These are phyloP conservation scores for Aspergillus nomiae DNA, from an alignment of 2,329 filamentous ascomycete species.

Conservation along the genomic window DNA sequence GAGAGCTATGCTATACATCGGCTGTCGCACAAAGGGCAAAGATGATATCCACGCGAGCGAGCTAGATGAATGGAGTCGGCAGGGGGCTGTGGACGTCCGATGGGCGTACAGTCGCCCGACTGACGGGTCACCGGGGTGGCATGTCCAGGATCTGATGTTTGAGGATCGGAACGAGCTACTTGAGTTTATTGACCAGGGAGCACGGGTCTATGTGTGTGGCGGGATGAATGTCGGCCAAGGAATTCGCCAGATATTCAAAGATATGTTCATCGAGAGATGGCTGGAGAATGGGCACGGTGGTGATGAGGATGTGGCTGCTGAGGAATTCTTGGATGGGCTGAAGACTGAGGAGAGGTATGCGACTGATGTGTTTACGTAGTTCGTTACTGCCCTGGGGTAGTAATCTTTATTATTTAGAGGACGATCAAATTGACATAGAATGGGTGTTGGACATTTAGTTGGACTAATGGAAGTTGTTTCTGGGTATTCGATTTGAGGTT, in stretches of 20 bases:
- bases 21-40: constrained; percentile 36
- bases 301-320: constrained; percentile 30
- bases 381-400: neutral
- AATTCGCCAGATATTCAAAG: constrained; percentile 45
- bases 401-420: neutral
- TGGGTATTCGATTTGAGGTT: no score
- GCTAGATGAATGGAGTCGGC: constrained; percentile 57
- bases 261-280: constrained; percentile 36
- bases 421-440: neutral
- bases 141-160: constrained; percentile 57
- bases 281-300: constrained; percentile 36
- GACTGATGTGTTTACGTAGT: constrained; percentile 59
- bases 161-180: constrained; percentile 49
- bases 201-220: constrained; percentile 68
- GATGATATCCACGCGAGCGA: constrained; percentile 41
- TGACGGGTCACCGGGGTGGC: constrained; percentile 51
- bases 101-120: constrained; percentile 60
- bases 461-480: no score
- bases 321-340: constrained; percentile 31
- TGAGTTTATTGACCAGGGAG: constrained; percentile 50
- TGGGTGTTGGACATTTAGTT: neutral
- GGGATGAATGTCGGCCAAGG: constrained; percentile 55
- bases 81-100: constrained; percentile 63
- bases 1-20: constrained; percentile 38
- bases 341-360: constrained; percentile 57